These are phyloP conservation scores for Lavandula angustifolia DNA, from an alignment of 257 asterid genomes.

Conservation along the genomic window DNA sequence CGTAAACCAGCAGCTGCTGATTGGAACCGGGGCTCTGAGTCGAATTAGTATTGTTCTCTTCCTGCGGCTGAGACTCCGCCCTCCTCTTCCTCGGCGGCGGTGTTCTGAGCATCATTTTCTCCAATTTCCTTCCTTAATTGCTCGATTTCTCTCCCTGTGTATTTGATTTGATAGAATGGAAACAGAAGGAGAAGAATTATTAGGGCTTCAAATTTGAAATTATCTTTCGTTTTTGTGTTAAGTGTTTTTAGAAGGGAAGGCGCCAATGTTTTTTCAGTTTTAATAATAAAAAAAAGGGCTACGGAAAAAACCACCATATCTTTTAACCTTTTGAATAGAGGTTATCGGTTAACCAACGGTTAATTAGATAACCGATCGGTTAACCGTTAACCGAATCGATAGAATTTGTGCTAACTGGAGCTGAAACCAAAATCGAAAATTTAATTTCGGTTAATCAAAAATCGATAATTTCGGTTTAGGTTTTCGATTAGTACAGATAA, in stretches of 20 bases:
- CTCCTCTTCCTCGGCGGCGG: slow-evolving; percentile 81
- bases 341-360: no score
- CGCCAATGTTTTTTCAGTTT: slow-evolving; percentile 11
- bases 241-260: slow-evolving; percentile 28
- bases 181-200: neutral
- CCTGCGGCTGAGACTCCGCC: slow-evolving; percentile 58
- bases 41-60: slow-evolving; percentile 33
- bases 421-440: no score
- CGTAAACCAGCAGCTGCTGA: slow-evolving; percentile 61
- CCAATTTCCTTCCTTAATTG: neutral
- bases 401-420: no score
- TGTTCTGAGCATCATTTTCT: slow-evolving; percentile 73
- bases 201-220: slow-evolving; percentile 33
- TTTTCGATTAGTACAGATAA: no score
- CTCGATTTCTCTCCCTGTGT: slow-evolving; percentile 1
- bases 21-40: slow-evolving; percentile 59
- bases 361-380: no score
- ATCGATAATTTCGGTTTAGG: no score
- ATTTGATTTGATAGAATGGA: neutral
- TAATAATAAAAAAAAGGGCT: no score
- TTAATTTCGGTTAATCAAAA: no score
- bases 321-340: no score
- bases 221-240: no score
- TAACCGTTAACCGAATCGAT: no score
- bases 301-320: no score